phyloP scores from a whole-genome alignment of 2,329 filamentous ascomycete species.

The Verruconis gallopava region DNA sequence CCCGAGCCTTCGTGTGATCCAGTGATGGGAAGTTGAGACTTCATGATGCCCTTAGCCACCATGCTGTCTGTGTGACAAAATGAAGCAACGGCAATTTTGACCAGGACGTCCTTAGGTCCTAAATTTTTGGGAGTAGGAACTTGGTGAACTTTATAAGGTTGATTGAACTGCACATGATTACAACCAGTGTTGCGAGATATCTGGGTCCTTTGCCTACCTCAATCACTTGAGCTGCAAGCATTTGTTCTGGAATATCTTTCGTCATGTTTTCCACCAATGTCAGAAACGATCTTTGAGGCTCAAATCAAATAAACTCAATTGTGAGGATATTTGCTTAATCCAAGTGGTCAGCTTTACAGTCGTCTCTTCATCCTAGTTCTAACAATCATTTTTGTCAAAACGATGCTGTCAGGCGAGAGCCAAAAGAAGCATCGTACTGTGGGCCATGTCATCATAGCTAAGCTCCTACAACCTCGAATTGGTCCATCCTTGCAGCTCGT shows the following conservation, averaged over 20 bases:
- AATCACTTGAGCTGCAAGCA: constrained; percentile 36
- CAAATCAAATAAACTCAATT: too few species aligned
- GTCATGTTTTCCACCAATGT: constrained; percentile 13
- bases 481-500: too few species aligned
- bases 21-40: constrained; percentile 36
- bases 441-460: too few species aligned
- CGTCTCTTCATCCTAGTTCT: too few species aligned
- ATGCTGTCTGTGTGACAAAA: constrained; percentile 52
- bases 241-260: constrained; percentile 27
- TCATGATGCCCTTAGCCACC: constrained; percentile 39
- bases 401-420: too few species aligned
- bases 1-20: constrained; percentile 46
- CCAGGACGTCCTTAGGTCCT: constrained; percentile 40
- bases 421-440: too few species aligned
- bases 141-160: constrained; percentile 40
- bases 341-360: too few species aligned
- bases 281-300: too few species aligned
- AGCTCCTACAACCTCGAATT: too few species aligned
- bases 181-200: constrained; percentile 2
- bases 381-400: too few species aligned
- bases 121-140: constrained; percentile 37
- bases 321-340: too few species aligned
- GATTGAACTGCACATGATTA: constrained; percentile 29
- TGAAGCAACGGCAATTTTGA: constrained; percentile 46
- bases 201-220: constrained; percentile 23